Percentiles rank a stretch among this genome's conserved stretches.
These are phyloP conservation scores for Dacryopinax primogenitus DNA, from an alignment of 768 basidiomycete genomes.

Conservation along the genomic window DNA sequence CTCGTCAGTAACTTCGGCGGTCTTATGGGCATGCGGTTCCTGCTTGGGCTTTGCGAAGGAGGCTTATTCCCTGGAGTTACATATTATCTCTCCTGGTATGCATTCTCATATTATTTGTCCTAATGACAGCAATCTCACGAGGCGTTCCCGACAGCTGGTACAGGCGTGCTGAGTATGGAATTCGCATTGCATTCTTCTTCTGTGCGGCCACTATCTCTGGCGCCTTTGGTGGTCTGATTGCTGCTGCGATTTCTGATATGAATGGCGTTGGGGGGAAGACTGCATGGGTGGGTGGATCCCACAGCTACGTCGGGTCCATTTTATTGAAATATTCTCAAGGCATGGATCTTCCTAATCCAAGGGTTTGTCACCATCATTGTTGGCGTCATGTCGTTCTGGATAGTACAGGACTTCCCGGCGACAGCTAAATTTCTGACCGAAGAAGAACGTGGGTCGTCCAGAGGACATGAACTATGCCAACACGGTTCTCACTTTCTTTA, in stretches of 20 bases:
- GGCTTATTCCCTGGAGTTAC: conserved; percentile 41
- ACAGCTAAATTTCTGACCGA: background rate
- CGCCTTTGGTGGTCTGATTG: conserved; percentile 62
- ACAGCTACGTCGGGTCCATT: background rate
- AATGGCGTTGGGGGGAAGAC: conserved; percentile 39
- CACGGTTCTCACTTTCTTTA: background rate
- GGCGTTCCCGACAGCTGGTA: conserved; percentile 44
- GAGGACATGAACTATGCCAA: background rate
- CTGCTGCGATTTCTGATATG: conserved; percentile 41
- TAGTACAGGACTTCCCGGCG: background rate
- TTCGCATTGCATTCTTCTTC: conserved; percentile 59
- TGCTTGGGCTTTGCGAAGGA: conserved; percentile 61
- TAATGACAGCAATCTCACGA: background rate
- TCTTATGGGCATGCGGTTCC: conserved; percentile 41
- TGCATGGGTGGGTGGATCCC: conserved; percentile 34
- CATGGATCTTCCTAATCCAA: background rate
- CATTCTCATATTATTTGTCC: background rate
- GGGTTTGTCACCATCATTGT: conserved; percentile 1
- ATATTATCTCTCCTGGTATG: background rate
- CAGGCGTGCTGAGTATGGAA: conserved; percentile 64
- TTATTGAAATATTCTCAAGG: background rate
- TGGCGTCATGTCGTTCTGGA: background rate
- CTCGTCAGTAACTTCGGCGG: conserved; percentile 55
- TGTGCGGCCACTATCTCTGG: conserved; percentile 68
- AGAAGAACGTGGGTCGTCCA: background rate